Conservation (phyloP, 2,329 filamentous ascomycete species). For the Hypoxylon sp. region DNA sequence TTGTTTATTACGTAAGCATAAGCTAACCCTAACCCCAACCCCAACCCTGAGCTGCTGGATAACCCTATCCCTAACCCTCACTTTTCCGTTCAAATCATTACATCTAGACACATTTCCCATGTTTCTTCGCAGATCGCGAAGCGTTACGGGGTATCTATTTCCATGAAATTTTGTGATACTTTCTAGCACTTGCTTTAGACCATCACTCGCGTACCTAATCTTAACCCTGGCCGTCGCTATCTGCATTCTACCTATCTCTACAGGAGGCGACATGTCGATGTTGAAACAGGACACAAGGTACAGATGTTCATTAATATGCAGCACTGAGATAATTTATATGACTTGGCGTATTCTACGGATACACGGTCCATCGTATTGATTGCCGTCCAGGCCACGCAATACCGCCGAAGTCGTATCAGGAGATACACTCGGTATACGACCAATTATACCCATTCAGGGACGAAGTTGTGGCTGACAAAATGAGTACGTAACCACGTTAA, state of each 20-base stretch:
- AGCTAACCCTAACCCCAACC: neutral
- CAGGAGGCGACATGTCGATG: neutral
- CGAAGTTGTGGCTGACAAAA: neutral
- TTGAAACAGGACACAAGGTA: neutral
- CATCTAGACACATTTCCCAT: neutral
- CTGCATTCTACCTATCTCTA: neutral
- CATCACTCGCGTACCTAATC: neutral
- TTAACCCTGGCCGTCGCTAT: neutral
- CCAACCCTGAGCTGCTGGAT: neutral
- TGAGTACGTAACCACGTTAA: conserved; percentile 1
- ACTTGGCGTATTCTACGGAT: conserved; percentile 4
- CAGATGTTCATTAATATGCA: conserved; percentile 6
- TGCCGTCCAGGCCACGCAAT: conserved; percentile 1
- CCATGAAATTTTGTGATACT: neutral
- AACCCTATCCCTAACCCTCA: conserved; percentile 1
- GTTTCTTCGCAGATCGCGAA: neutral
- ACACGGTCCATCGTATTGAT: conserved; percentile 19
- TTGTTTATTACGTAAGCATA: conserved; percentile 7
- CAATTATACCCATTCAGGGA: conserved; percentile 1
- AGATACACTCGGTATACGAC: neutral
- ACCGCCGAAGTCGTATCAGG: conserved; percentile 6
- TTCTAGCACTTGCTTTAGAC: neutral
- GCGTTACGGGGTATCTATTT: neutral
- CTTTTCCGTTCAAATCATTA: neutral
- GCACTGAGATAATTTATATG: neutral